A percentile compares a stretch with the other conserved stretches of the same genome.
Conservation (phyloP, 176 grass and related monocot species). For the Zoysia japonica region DNA sequence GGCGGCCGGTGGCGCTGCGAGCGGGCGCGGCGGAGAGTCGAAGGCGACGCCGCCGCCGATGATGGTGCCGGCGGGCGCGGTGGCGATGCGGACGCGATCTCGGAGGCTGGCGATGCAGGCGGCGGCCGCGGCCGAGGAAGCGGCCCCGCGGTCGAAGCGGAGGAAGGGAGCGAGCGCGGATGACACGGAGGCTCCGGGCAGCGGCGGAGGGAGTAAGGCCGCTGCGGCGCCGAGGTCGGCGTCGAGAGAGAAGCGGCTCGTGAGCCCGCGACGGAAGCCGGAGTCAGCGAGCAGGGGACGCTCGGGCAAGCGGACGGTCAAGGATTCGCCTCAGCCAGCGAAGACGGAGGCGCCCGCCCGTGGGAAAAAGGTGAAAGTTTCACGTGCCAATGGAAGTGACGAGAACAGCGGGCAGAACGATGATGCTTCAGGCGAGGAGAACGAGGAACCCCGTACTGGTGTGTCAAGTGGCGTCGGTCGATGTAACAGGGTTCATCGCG, state of each 20-base stretch:
- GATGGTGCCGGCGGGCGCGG: slow-evolving; percentile 16
- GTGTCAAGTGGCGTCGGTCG: not conserved
- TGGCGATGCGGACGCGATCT: slow-evolving; percentile 57
- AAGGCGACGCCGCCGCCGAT: not conserved
- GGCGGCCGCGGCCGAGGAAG: not conserved
- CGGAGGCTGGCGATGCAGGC: slow-evolving; percentile 31
- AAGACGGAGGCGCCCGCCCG: not conserved
- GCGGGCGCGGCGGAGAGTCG: not conserved
- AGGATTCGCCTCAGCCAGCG: slow-evolving; percentile 2
- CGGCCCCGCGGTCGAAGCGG: slow-evolving; percentile 21
- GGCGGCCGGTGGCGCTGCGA: not conserved
- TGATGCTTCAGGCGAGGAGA: slow-evolving; percentile 18
- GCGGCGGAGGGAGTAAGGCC: slow-evolving; percentile 5
- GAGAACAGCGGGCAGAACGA: not conserved
- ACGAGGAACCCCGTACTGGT: not conserved
- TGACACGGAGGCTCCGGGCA: not conserved
- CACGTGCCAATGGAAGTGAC: not conserved
- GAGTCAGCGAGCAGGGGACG: not conserved
- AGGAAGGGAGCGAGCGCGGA: slow-evolving; percentile 13
- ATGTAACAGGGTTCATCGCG: not conserved
- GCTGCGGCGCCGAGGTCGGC: not conserved
- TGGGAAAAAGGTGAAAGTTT: slow-evolving; percentile 13
- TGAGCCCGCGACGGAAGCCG: not conserved
- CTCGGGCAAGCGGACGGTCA: not conserved
- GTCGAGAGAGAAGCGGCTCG: not conserved